Evolutionary conservation across 2,329 filamentous ascomycete genomes (phyloP).

Genomic region (Truncatella angustata): DNA sequence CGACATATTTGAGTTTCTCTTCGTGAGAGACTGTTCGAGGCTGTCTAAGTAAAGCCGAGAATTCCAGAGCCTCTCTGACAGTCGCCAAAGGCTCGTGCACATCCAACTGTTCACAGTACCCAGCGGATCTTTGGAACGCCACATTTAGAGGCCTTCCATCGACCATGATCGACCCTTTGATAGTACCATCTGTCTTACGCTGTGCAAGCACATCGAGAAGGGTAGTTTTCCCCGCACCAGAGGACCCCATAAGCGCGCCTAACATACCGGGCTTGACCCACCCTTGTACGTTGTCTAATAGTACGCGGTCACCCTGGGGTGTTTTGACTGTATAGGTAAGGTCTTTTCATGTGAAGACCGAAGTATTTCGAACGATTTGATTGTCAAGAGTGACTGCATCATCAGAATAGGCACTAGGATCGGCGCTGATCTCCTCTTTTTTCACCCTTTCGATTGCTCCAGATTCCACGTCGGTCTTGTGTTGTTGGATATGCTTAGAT

Average conservation of each 20-base stretch:
- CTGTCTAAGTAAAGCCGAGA: slow-evolving; percentile 64
- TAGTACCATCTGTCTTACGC: slow-evolving; percentile 44
- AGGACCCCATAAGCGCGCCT: slow-evolving; percentile 72
- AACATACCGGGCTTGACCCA: slow-evolving; percentile 80
- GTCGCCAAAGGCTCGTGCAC: slow-evolving; percentile 66
- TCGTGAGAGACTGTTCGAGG: slow-evolving; percentile 51
- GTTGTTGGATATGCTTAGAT: too few relatives aligned
- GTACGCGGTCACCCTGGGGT: too few relatives aligned
- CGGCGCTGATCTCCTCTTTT: too few relatives aligned
- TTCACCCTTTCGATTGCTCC: too few relatives aligned
- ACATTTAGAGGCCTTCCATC: slow-evolving; percentile 69
- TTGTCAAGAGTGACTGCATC: too few relatives aligned
- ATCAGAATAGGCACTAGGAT: too few relatives aligned
- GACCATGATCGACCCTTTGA: slow-evolving; percentile 75
- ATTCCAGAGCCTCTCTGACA: slow-evolving; percentile 63
- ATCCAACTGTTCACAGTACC: slow-evolving; percentile 65
- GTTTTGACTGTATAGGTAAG: too few relatives aligned
- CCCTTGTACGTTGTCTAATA: slow-evolving; percentile 74
- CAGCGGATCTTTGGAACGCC: slow-evolving; percentile 78
- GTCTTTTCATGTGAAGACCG: too few relatives aligned
- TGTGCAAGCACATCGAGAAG: slow-evolving; percentile 27
- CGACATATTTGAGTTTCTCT: slow-evolving; percentile 67
- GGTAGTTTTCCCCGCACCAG: slow-evolving; percentile 31
- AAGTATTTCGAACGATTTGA: too few relatives aligned
- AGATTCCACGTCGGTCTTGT: too few relatives aligned